Evolutionary conservation across 2,329 filamentous ascomycete genomes (phyloP).

Genomic region (Dendrostoma leiphaemia): DNA sequence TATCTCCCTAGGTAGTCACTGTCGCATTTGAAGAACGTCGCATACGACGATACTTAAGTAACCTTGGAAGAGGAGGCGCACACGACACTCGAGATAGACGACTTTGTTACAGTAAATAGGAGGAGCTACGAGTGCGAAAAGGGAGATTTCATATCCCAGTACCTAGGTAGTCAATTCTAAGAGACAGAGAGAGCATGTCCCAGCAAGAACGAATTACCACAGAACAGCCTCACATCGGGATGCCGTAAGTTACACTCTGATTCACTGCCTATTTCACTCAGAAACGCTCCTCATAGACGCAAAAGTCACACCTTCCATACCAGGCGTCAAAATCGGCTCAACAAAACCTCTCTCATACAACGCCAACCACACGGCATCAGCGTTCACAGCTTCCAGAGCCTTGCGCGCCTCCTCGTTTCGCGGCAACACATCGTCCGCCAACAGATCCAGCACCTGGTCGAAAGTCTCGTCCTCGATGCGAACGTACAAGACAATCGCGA

Average conservation of each 20-base stretch:
- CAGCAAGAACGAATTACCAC: no score
- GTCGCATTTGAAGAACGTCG: no score
- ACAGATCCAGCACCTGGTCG: conserved; percentile 66
- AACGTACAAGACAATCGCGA: conserved; percentile 60
- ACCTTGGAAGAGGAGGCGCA: no score
- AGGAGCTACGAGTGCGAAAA: no score
- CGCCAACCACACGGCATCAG: conserved; percentile 74
- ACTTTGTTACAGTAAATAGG: no score
- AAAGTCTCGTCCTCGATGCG: conserved; percentile 66
- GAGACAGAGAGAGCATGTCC: no score
- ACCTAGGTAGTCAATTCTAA: no score
- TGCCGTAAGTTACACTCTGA: not conserved
- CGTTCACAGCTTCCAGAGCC: conserved; percentile 63
- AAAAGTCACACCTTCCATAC: conserved; percentile 43
- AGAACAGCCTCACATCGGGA: not conserved
- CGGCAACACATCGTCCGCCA: conserved; percentile 51
- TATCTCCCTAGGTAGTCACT: no score
- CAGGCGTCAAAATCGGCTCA: conserved; percentile 35
- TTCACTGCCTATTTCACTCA: not conserved
- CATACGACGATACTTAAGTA: no score
- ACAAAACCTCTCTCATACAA: conserved; percentile 47
- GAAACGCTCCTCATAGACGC: conserved; percentile 16
- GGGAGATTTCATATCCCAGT: no score
- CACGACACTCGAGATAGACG: no score
- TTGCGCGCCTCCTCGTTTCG: conserved; percentile 46